Conservation (phyloP, 257 asterid species). For the Solanum stenotomum region DNA sequence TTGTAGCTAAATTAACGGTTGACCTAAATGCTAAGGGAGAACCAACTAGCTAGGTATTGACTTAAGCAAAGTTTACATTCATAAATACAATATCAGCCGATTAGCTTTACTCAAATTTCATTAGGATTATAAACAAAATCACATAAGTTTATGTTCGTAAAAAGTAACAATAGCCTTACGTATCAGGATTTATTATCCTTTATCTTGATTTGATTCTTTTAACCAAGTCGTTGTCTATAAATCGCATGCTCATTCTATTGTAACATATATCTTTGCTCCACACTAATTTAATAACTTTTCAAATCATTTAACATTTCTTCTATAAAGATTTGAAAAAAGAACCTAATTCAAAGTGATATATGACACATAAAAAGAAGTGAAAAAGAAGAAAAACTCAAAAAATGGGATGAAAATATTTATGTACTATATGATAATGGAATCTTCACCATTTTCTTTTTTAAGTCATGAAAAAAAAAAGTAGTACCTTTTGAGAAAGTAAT, state of each 20-base stretch:
- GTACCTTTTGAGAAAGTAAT: not conserved
- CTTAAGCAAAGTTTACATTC: not conserved
- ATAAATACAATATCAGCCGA: not conserved
- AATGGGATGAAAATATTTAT: not conserved
- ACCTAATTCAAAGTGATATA: constrained; percentile 6
- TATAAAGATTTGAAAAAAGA: not conserved
- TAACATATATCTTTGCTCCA: not conserved
- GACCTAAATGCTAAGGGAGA: not conserved
- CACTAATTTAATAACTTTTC: not conserved
- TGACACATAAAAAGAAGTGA: constrained; percentile 21
- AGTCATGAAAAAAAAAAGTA: not conserved
- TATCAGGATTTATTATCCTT: not conserved
- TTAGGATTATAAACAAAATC: not conserved
- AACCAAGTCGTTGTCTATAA: not conserved
- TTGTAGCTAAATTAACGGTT: not conserved
- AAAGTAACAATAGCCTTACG: no score
- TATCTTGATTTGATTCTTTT: not conserved
- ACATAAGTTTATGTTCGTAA: not conserved
- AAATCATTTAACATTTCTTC: not conserved
- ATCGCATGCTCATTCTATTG: not conserved
- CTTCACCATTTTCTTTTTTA: not conserved
- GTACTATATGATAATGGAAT: constrained; percentile 7
- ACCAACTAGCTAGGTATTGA: not conserved
- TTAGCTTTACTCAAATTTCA: not conserved
- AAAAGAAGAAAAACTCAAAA: constrained; percentile 7